Evolutionary conservation across 2,329 filamentous ascomycete species (phyloP), one percentile per base, ranked within the genome.

Genomic region (Pseudocercospora pini-densiflorae): DNA sequence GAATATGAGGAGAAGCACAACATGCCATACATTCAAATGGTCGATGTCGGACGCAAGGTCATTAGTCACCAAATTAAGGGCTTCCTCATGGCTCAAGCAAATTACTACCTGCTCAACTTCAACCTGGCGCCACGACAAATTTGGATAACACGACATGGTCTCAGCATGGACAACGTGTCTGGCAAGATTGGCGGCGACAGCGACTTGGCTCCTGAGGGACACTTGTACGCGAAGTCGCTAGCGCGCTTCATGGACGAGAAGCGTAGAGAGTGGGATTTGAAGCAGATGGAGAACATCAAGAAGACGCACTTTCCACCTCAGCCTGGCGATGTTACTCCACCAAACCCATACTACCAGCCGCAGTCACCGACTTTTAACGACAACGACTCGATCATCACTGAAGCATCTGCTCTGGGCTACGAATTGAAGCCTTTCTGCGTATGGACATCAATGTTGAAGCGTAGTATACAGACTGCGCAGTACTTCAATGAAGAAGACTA

Each of bases 11-110:
- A 99, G 80, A 86, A 91, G 23, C 87, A 96, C 75, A 90, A 94
- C 73, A 90, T 97, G 87, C 92, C 96, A 67, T 99, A 97, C 77
- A 96, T 99, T 70, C 93, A 93, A 83, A 97, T 98, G 91, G 92
- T 98, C 70, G 95, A 99, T 78, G 95, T 99, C 2, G 95, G 95
- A 49, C 89, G 94, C 68, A 99, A 99, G 80, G 87, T 98, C 67
- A 89, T 98, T 51, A 92, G 94, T 55, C 92, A 97, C 77, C 92
- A 95, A 68, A 89, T 97, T 67, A 91, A 91, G 71, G 95, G 95
- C 5, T 99, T 99, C 79, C 85, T 99, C 58, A 93, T 93, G 64
- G 92, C 92, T 45, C 92, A 95, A 69, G 95, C 97, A 63, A 93
- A 95, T 64, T 97, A 94, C 70, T 99, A 98, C 75, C 86, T 99